Evolutionary conservation across 192 early-diverging fungal genomes (phyloP).

Genomic region (Gorgonomyces haynaldii): DNA sequence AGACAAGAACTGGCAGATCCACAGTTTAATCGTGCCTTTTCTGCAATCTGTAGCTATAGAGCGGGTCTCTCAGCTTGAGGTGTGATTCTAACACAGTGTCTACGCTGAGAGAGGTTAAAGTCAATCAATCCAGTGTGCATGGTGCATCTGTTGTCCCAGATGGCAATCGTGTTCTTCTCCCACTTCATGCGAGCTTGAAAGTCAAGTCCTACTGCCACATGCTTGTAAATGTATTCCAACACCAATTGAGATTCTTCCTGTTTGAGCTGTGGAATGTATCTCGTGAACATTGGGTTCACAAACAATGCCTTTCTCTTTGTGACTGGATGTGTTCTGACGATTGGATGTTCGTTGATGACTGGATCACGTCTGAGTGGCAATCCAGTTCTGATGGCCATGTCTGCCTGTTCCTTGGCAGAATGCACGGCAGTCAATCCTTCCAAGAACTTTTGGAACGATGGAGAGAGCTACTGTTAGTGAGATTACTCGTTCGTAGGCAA

Average conservation of each 20-base stretch:
- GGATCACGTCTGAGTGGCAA: conserved; percentile 6
- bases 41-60: too few relatives aligned
- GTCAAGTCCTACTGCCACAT: conserved; percentile 36
- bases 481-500: conserved; percentile 50
- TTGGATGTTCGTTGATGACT: conserved; percentile 18
- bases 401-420: conserved; percentile 18
- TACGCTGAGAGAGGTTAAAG: background rate
- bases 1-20: too few relatives aligned
- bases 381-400: conserved; percentile 12
- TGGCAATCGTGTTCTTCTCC: conserved; percentile 48
- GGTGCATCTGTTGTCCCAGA: conserved; percentile 56
- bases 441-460: conserved; percentile 37
- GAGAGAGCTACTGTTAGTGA: too few relatives aligned
- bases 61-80: conserved; percentile 5
- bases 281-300: conserved; percentile 53
- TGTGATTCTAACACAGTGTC: background rate
- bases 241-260: conserved; percentile 42
- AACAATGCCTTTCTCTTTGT: conserved; percentile 57
- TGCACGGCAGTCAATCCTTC: conserved; percentile 52
- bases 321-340: conserved; percentile 56
- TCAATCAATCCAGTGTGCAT: conserved; percentile 28
- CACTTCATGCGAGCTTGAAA: conserved; percentile 47
- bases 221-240: conserved; percentile 43
- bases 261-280: conserved; percentile 37
- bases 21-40: too few relatives aligned